Evolutionary conservation across 257 asterid species (phyloP).

Genomic region (Penstemon newberryi): DNA sequence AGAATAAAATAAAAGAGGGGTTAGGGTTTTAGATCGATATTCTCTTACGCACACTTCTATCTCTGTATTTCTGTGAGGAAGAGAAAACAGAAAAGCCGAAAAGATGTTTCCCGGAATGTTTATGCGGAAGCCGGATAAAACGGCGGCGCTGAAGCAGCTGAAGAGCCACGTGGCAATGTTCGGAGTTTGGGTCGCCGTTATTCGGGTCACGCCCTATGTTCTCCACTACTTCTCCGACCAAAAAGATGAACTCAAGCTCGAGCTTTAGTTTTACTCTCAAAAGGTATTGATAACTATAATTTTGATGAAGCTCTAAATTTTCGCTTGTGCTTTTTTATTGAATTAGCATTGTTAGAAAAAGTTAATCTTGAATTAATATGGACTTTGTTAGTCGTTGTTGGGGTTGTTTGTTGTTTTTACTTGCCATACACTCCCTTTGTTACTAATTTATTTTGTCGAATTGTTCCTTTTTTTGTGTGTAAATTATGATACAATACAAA

Average conservation of each 20-base stretch:
- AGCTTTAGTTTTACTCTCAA: constrained; percentile 34
- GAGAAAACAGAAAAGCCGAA: constrained; percentile 13
- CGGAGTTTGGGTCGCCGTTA: constrained; percentile 79
- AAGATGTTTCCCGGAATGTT: constrained; percentile 91
- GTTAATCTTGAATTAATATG: too few species aligned
- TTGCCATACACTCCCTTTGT: too few species aligned
- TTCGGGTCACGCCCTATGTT: constrained; percentile 71
- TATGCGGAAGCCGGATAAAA: constrained; percentile 81
- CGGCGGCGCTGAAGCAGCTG: constrained; percentile 90
- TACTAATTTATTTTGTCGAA: too few species aligned
- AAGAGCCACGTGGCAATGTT: constrained; percentile 70
- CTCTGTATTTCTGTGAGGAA: background rate
- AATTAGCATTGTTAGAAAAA: background rate
- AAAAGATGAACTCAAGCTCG: constrained; percentile 64
- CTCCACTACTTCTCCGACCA: constrained; percentile 76
- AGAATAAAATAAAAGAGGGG: constrained; percentile 6
- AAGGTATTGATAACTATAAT: constrained; percentile 25
- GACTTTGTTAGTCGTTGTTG: too few species aligned
- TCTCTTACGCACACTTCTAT: background rate
- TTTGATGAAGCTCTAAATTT: background rate
- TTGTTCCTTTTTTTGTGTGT: too few species aligned
- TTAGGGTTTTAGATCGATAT: constrained; percentile 40
- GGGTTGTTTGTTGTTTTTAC: too few species aligned
- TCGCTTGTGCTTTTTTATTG: background rate
- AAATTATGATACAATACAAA: too few species aligned